A percentile compares a stretch with the other conserved stretches of the same genome.
Conservation (phyloP, 2,329 filamentous ascomycete species). For the Pyricularia pennisetigena region DNA sequence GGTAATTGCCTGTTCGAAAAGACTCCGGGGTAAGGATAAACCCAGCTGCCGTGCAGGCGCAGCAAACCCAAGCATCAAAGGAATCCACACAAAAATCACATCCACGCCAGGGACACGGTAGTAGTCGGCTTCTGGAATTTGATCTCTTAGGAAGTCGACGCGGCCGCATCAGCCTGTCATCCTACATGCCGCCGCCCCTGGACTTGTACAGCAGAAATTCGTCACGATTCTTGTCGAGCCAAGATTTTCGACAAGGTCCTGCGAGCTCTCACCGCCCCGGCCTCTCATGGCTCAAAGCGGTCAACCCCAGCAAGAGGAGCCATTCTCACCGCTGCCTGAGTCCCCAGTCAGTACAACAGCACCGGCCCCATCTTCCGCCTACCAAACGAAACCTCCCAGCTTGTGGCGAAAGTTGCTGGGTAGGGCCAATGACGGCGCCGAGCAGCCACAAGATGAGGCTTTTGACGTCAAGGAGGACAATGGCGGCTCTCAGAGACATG, state of each 20-base stretch:
- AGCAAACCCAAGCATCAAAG: background rate
- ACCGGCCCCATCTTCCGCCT: background rate
- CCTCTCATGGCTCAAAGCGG: slow-evolving; percentile 17
- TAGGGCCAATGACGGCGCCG: slow-evolving; percentile 1
- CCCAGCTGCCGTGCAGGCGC: background rate
- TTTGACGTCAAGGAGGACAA: slow-evolving; percentile 11
- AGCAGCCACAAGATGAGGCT: background rate
- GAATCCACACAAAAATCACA: background rate
- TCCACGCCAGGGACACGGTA: background rate
- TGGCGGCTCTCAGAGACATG: background rate
- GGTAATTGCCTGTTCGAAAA: background rate
- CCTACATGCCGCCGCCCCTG: background rate
- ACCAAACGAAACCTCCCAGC: slow-evolving; percentile 7
- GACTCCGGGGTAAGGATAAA: background rate
- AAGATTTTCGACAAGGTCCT: slow-evolving; percentile 3
- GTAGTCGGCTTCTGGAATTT: background rate
- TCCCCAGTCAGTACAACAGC: background rate
- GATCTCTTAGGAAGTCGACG: background rate
- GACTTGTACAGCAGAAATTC: background rate
- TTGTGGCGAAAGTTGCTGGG: slow-evolving; percentile 10
- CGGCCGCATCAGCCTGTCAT: background rate
- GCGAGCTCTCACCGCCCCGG: slow-evolving; percentile 5
- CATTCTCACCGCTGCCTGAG: slow-evolving; percentile 7
- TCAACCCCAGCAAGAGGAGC: slow-evolving; percentile 9
- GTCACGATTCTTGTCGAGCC: slow-evolving; percentile 1